Percentiles rank a stretch among this genome's conserved stretches.
phyloP scores from a whole-genome alignment of 129 eudicot genomes.

The Lonicera japonica region DNA sequence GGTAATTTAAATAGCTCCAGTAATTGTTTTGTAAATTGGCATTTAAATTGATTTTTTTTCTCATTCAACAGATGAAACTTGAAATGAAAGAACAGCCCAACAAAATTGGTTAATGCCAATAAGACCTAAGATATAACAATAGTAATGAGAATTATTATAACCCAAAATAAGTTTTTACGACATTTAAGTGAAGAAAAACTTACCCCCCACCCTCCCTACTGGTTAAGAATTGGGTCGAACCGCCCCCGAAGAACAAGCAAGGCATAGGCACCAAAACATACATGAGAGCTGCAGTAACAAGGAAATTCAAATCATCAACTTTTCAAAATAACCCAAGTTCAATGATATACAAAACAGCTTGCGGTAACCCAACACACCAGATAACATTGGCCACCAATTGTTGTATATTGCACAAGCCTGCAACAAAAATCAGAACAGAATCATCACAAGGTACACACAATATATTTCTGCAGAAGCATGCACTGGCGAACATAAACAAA shows the following conservation, averaged over 20 bases:
- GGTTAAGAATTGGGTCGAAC: constrained; percentile 88
- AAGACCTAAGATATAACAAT: too few species aligned
- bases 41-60: too few species aligned
- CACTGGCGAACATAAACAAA: background rate
- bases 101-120: too few species aligned
- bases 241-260: constrained; percentile 95
- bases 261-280: constrained; percentile 98
- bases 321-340: constrained; percentile 5
- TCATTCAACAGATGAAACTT: too few species aligned
- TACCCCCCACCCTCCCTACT: constrained; percentile 98
- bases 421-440: constrained; percentile 19
- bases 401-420: constrained; percentile 89
- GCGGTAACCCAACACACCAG: constrained; percentile 43
- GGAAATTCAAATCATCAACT: constrained; percentile 2
- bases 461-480: background rate
- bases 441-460: background rate
- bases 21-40: too few species aligned
- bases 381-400: constrained; percentile 99
- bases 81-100: too few species aligned
- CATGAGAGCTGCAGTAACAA: constrained; percentile 73
- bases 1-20: too few species aligned
- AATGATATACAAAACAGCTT: constrained; percentile 1
- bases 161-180: background rate
- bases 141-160: background rate
- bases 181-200: constrained; percentile 11